Conservation (phyloP, 2,329 filamentous ascomycete genomes). For the Nothomitra cinnamomea region DNA sequence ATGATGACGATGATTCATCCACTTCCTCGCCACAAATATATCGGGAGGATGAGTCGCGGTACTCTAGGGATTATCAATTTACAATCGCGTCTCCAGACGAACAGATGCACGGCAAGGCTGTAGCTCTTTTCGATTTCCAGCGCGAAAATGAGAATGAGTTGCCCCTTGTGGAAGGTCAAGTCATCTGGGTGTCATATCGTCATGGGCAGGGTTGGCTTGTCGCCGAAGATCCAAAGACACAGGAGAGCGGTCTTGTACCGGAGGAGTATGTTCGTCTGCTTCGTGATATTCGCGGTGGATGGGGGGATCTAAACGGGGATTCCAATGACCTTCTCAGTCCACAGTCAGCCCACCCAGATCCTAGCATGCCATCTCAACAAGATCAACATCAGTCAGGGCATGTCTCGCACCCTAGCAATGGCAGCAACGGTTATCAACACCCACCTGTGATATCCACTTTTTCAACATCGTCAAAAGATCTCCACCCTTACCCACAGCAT, state of each 20-base stretch:
- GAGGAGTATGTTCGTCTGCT: constrained; percentile 91
- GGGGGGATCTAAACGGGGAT: constrained; percentile 31
- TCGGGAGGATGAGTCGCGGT: constrained; percentile 50
- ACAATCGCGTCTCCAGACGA: constrained; percentile 91
- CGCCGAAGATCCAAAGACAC: constrained; percentile 85
- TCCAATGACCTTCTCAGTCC: constrained; percentile 36
- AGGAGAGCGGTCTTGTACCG: constrained; percentile 83
- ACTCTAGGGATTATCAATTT: constrained; percentile 84
- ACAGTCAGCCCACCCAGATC: constrained; percentile 40
- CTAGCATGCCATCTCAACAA: neutral
- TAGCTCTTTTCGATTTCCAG: constrained; percentile 88
- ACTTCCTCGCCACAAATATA: constrained; percentile 2
- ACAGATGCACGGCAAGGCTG: constrained; percentile 92
- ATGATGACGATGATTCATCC: constrained; percentile 26
- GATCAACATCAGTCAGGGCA: neutral
- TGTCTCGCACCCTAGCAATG: constrained; percentile 25
- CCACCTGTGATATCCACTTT: constrained; percentile 44
- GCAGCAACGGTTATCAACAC: constrained; percentile 15
- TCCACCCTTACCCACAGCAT: constrained; percentile 50
- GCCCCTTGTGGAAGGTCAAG: constrained; percentile 80
- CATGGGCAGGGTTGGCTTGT: constrained; percentile 97
- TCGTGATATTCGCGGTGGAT: constrained; percentile 81
- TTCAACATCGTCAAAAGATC: constrained; percentile 51
- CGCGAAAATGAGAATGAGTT: constrained; percentile 95
- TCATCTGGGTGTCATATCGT: constrained; percentile 90